These are phyloP conservation scores for Colletotrichum australisinense DNA, from an alignment of 2,329 filamentous ascomycete species.

Conservation along the genomic window DNA sequence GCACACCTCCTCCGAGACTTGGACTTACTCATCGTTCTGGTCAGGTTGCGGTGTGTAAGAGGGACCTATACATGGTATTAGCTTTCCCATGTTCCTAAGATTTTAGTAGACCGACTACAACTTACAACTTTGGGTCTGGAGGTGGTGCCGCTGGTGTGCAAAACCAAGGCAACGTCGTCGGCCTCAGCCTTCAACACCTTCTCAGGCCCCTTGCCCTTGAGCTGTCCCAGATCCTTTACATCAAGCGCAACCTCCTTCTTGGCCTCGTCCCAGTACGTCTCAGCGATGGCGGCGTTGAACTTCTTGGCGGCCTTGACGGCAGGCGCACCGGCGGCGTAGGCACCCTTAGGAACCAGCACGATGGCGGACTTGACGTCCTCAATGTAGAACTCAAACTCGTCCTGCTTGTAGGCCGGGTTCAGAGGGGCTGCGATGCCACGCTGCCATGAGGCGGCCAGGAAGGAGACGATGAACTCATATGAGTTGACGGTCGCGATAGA, in stretches of 20 bases:
- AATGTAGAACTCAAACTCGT: conserved; percentile 93
- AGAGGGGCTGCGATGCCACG: conserved; percentile 86
- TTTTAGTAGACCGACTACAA: conserved; percentile 29
- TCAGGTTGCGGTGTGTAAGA: conserved; percentile 83
- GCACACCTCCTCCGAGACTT: conserved; percentile 15
- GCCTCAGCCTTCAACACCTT: conserved; percentile 64
- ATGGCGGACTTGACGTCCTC: conserved; percentile 85
- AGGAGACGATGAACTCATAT: conserved; percentile 89
- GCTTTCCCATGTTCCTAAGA: neutral
- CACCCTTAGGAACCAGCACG: conserved; percentile 79
- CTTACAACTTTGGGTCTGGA: conserved; percentile 84
- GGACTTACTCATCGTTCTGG: conserved; percentile 78
- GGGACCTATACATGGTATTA: conserved; percentile 65
- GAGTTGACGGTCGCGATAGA: conserved; percentile 88
- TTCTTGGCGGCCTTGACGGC: conserved; percentile 82
- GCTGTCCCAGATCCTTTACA: conserved; percentile 79
- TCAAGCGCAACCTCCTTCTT: conserved; percentile 77
- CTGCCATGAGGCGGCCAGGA: conserved; percentile 88
- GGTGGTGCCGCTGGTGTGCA: conserved; percentile 87
- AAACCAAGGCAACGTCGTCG: conserved; percentile 84
- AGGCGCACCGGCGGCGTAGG: conserved; percentile 73
- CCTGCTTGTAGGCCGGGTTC: conserved; percentile 89
- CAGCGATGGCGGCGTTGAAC: conserved; percentile 86
- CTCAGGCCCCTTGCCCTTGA: conserved; percentile 58
- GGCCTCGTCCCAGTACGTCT: conserved; percentile 81